A percentile compares a stretch with the other conserved stretches of the same genome.
phyloP scores from a whole-genome alignment of 306 rosid genomes.

The Citrullus mucosospermus region DNA sequence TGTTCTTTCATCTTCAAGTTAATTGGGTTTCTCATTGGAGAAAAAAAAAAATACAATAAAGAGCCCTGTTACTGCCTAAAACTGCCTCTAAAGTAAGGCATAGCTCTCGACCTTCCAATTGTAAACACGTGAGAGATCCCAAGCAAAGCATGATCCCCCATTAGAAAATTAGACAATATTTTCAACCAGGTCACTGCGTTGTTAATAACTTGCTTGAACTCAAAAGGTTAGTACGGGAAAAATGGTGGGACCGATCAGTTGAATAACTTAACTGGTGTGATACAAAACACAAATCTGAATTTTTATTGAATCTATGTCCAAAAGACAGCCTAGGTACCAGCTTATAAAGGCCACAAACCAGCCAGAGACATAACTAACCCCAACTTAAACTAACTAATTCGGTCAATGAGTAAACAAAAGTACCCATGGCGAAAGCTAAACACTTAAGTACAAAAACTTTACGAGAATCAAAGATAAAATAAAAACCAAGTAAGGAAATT shows the following conservation, averaged over 20 bases:
- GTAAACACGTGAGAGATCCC: neutral
- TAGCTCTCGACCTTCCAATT: neutral
- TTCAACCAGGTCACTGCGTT: neutral
- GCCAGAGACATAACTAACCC: neutral
- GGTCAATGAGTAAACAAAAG: neutral
- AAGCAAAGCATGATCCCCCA: too few relatives aligned
- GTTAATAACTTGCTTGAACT: neutral
- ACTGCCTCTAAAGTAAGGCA: neutral
- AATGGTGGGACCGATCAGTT: neutral
- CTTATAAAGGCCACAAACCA: neutral
- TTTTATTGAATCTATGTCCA: too few relatives aligned
- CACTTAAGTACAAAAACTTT: too few relatives aligned
- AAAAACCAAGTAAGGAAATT: too few relatives aligned
- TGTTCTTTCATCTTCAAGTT: neutral
- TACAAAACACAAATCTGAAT: neutral
- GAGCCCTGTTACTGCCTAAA: neutral
- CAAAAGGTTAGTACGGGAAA: neutral
- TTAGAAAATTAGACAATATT: too few relatives aligned
- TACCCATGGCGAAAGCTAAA: neutral
- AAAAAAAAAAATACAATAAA: neutral
- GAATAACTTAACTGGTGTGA: neutral
- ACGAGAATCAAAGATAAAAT: too few relatives aligned
- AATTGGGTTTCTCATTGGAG: neutral
- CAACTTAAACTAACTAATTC: neutral
- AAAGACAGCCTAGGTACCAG: neutral